Percentiles rank a stretch among this genome's conserved stretches.
Evolutionary conservation across 2,329 filamentous ascomycete genomes (phyloP).

Genomic region (Aspergillus piperis): DNA sequence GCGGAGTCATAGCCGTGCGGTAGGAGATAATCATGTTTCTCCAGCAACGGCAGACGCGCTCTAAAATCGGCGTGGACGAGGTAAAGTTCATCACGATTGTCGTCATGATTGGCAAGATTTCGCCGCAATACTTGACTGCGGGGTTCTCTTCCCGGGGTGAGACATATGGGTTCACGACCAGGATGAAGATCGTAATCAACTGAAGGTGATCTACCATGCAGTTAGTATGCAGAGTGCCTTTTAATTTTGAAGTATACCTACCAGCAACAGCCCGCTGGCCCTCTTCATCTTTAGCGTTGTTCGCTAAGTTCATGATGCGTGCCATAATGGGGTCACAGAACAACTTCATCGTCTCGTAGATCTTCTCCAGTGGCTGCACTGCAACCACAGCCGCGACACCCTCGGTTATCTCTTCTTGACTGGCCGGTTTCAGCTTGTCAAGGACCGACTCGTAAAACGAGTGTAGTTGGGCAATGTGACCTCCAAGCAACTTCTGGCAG

Average conservation of each 20-base stretch:
- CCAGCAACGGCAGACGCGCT: constrained; percentile 93
- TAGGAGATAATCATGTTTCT: constrained; percentile 96
- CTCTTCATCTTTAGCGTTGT: constrained; percentile 78
- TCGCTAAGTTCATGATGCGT: constrained; percentile 81
- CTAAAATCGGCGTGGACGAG: constrained; percentile 81
- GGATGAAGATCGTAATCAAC: constrained; percentile 86
- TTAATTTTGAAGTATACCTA: constrained; percentile 36
- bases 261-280: constrained; percentile 83
- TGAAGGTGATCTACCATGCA: constrained; percentile 73
- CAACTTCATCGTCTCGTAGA: constrained; percentile 82
- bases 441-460: constrained; percentile 89
- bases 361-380: constrained; percentile 75
- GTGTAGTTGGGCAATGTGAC: constrained; percentile 82
- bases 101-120: constrained; percentile 84
- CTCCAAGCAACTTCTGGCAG: constrained; percentile 81
- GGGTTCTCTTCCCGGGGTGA: constrained; percentile 75
- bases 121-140: constrained; percentile 92
- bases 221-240: constrained; percentile 15
- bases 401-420: constrained; percentile 95
- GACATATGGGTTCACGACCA: constrained; percentile 74
- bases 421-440: constrained; percentile 78
- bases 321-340: constrained; percentile 91
- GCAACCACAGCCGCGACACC: constrained; percentile 91
- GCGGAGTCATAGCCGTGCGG: constrained; percentile 79
- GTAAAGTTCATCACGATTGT: constrained; percentile 88